These are phyloP conservation scores for Ceratocystiopsis minuta DNA, from an alignment of 2,329 filamentous ascomycete genomes.

Conservation along the genomic window DNA sequence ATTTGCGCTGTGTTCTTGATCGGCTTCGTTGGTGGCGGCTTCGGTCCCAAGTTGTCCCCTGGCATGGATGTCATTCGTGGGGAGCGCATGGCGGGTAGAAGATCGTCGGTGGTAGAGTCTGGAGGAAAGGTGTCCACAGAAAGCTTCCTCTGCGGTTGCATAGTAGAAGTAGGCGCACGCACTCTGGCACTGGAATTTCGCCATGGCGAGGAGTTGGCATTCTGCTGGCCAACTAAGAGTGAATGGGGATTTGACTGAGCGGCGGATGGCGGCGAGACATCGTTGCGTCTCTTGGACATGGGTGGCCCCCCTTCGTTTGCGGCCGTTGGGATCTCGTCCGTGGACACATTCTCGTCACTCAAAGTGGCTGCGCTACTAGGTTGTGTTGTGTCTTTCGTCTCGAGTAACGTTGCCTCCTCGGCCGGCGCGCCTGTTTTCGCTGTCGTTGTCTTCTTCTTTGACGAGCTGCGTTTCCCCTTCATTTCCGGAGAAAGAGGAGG, in stretches of 20 bases:
- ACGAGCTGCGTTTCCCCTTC: not conserved
- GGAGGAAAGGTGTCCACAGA: slow-evolving; percentile 16
- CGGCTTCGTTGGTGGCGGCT: slow-evolving; percentile 7
- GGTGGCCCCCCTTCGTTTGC: too few species aligned
- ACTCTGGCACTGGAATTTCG: slow-evolving; percentile 19
- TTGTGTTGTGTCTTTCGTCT: too few species aligned
- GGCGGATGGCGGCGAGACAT: too few species aligned
- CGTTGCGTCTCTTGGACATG: too few species aligned
- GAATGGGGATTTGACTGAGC: too few species aligned
- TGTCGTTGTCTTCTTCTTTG: too few species aligned
- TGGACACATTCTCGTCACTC: too few species aligned
- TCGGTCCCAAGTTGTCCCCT: slow-evolving; percentile 9
- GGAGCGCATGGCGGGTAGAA: slow-evolving; percentile 14
- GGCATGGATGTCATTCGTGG: slow-evolving; percentile 12
- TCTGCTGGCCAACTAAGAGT: not conserved
- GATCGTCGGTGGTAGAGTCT: slow-evolving; percentile 14
- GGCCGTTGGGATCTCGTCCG: too few species aligned
- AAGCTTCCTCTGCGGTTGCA: slow-evolving; percentile 15
- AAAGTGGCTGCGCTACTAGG: too few species aligned
- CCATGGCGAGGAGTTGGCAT: slow-evolving; percentile 4
- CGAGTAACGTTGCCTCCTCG: too few species aligned
- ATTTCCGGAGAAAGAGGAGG: not conserved
- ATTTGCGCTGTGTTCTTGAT: slow-evolving; percentile 12
- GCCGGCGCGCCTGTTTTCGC: too few species aligned
- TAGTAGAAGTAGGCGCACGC: slow-evolving; percentile 13